phyloP scores from a whole-genome alignment of 2,329 filamentous ascomycete species.

The Phialophora macrospora region DNA sequence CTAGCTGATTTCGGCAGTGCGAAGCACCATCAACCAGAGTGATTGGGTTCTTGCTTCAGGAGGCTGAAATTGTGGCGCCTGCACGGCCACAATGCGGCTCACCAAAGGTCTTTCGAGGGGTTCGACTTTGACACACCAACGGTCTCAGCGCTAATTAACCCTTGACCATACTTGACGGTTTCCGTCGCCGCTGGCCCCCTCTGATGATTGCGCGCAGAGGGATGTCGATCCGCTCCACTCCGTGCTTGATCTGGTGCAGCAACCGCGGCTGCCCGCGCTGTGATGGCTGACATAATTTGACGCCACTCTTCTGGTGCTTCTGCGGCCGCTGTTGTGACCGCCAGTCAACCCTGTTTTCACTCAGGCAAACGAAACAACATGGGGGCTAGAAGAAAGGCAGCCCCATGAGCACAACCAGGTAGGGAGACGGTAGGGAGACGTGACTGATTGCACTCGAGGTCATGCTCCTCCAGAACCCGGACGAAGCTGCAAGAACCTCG shows the following conservation, averaged over 20 bases:
- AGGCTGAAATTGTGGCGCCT: not conserved
- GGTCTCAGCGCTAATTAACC: not conserved
- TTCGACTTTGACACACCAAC: conserved; percentile 5
- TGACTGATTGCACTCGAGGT: conserved; percentile 4
- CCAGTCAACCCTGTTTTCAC: conserved; percentile 10
- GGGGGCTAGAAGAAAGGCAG: conserved; percentile 15
- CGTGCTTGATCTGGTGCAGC: not conserved
- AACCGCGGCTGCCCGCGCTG: not conserved
- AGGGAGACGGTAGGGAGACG: conserved; percentile 3
- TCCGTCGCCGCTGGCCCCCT: conserved; percentile 1
- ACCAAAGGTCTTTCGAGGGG: not conserved
- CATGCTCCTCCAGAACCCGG: conserved; percentile 3
- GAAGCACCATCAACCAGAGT: not conserved
- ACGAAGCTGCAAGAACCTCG: conserved; percentile 5
- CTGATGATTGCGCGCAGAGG: not conserved
- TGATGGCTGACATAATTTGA: conserved; percentile 32
- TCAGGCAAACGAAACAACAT: conserved; percentile 30
- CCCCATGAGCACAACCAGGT: conserved; percentile 8
- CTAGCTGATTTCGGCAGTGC: not conserved
- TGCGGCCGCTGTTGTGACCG: conserved; percentile 17
- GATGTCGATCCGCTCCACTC: not conserved
- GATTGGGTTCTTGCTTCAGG: conserved; percentile 2
- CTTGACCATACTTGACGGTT: not conserved
- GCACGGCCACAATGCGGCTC: conserved; percentile 14
- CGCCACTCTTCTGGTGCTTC: conserved; percentile 14